These are phyloP conservation scores for Cardamine occulta DNA, from an alignment of 345 rosid species.

Conservation along the genomic window DNA sequence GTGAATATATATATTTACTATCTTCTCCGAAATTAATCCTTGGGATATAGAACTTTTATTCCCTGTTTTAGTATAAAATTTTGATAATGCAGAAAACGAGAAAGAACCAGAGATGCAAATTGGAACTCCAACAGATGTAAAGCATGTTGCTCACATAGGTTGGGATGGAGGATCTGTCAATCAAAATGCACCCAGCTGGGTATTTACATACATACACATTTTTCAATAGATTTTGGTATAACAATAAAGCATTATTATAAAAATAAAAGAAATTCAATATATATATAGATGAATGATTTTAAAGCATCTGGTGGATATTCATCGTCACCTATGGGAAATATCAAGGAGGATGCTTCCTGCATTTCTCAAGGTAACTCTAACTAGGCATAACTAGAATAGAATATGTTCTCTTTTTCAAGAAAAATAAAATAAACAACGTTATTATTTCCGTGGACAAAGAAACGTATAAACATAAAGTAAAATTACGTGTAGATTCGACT, in stretches of 20 bases:
- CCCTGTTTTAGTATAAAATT: background rate
- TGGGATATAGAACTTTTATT: background rate
- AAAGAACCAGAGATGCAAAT: conserved; percentile 82
- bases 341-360: conserved; percentile 31
- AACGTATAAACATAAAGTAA: background rate
- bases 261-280: background rate
- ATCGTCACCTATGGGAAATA: conserved; percentile 15
- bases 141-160: conserved; percentile 96
- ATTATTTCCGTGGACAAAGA: background rate
- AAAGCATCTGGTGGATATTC: conserved; percentile 32
- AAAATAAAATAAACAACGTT: background rate
- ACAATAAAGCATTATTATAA: background rate
- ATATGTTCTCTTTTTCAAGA: background rate
- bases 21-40: background rate
- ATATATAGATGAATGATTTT: conserved; percentile 33
- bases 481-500: conserved; percentile 20
- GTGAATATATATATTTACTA: background rate
- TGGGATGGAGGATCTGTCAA: conserved; percentile 65
- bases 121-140: conserved; percentile 87
- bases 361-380: conserved; percentile 32
- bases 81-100: conserved; percentile 58
- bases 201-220: conserved; percentile 22
- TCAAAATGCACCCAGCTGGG: conserved; percentile 63
- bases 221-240: background rate
- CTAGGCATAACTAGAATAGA: background rate